Evolutionary conservation across 345 rosid species (phyloP).

Genomic region (Lepidium aucheri): DNA sequence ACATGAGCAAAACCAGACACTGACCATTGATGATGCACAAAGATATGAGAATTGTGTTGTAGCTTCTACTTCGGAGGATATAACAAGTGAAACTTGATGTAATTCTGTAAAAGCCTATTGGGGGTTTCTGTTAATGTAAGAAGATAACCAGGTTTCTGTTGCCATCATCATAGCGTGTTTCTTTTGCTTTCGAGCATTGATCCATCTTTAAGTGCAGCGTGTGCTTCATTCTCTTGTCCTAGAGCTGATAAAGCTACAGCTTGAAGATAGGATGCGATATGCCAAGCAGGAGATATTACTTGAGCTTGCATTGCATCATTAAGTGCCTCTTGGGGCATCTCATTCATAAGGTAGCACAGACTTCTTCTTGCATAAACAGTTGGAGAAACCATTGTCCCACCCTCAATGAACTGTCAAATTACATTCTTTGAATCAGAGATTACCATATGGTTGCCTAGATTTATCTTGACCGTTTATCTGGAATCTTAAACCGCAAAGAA

Average conservation of each 20-base stretch:
- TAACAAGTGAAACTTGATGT: not conserved
- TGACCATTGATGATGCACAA: slow-evolving; percentile 5
- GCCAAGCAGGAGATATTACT: slow-evolving; percentile 73
- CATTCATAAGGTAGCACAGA: slow-evolving; percentile 64
- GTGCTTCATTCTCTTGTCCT: slow-evolving; percentile 74
- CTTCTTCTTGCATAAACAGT: slow-evolving; percentile 79
- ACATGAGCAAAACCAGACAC: not conserved
- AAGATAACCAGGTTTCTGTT: not conserved
- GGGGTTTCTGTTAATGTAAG: not conserved
- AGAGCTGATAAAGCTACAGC: slow-evolving; percentile 54
- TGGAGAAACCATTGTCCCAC: slow-evolving; percentile 82
- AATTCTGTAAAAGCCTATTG: not conserved
- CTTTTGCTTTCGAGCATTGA: slow-evolving; percentile 54
- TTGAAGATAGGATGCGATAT: slow-evolving; percentile 84
- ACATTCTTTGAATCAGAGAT: not conserved
- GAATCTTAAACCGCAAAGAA: not conserved
- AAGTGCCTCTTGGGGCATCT: slow-evolving; percentile 74
- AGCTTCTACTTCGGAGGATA: slow-evolving; percentile 11
- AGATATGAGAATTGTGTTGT: not conserved
- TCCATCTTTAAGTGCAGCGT: slow-evolving; percentile 65
- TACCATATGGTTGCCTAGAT: not conserved
- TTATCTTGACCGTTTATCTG: not conserved
- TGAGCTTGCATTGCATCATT: slow-evolving; percentile 89
- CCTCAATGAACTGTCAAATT: slow-evolving; percentile 66
- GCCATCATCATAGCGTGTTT: slow-evolving; percentile 18